Conservation (phyloP, 257 asterid genomes). For the Cruciata laevipes region DNA sequence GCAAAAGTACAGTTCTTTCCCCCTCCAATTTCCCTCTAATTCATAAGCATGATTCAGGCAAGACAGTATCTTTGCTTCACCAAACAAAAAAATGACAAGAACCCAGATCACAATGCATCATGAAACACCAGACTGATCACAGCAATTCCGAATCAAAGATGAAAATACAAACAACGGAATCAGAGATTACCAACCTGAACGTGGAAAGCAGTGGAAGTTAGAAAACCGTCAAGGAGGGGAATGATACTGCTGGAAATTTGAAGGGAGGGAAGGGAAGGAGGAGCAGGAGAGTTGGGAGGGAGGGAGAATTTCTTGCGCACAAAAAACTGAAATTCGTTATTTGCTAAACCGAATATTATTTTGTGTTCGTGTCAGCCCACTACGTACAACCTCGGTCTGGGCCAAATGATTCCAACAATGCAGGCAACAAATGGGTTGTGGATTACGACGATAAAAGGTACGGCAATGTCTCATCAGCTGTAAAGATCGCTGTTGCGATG, state of each 20-base stretch:
- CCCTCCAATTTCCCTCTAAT: background rate
- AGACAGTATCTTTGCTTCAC: background rate
- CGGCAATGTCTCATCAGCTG: background rate
- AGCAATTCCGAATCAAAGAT: background rate
- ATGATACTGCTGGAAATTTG: background rate
- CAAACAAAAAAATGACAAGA: background rate
- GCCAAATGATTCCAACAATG: background rate
- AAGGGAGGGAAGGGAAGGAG: background rate
- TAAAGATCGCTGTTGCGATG: background rate
- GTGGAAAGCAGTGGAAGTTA: background rate
- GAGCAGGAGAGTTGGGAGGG: background rate
- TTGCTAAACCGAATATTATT: background rate
- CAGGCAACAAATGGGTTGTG: background rate
- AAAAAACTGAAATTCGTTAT: conserved; percentile 11
- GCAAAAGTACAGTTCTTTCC: background rate
- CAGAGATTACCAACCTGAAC: background rate
- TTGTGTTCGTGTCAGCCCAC: background rate
- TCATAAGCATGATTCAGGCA: background rate
- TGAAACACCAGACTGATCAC: conserved; percentile 2
- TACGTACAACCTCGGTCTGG: conserved; percentile 6
- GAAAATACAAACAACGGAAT: background rate
- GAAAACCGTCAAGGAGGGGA: background rate
- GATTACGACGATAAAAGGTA: background rate
- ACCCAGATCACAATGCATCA: conserved; percentile 14
- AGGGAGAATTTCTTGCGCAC: conserved; percentile 16